Percentiles rank a stretch among this genome's conserved stretches.
These are phyloP conservation scores for Cordyceps cicadae DNA, from an alignment of 2,329 filamentous ascomycete genomes.

Conservation along the genomic window DNA sequence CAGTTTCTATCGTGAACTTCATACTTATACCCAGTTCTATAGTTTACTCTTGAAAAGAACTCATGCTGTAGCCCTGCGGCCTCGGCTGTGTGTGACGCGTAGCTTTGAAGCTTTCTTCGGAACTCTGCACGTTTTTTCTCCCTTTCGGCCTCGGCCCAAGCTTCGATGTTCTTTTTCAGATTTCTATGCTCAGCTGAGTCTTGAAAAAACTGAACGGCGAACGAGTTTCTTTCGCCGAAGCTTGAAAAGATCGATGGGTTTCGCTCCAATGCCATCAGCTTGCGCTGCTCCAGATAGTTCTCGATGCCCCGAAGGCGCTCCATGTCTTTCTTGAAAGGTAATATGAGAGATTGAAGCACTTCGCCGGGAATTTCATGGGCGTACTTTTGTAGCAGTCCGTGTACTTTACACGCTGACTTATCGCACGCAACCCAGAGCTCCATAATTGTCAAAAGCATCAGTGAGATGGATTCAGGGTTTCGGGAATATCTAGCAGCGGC, in stretches of 20 bases:
- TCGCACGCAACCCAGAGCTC: slow-evolving; percentile 54
- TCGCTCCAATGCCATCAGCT: not conserved
- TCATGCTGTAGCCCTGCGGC: not conserved
- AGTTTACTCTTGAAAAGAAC: not conserved
- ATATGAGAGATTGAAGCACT: slow-evolving; percentile 34
- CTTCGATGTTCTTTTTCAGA: not conserved
- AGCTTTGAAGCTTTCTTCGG: no score
- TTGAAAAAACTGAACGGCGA: not conserved
- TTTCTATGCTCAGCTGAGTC: not conserved
- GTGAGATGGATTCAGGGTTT: slow-evolving; percentile 38
- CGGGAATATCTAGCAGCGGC: slow-evolving; percentile 25
- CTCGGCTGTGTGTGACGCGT: not conserved
- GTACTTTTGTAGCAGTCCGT: slow-evolving; percentile 38
- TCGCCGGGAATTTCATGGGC: slow-evolving; percentile 31
- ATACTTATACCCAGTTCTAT: not conserved
- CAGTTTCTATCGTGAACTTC: not conserved
- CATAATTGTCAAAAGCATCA: slow-evolving; percentile 46
- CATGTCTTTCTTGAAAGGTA: slow-evolving; percentile 38
- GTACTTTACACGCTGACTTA: slow-evolving; percentile 29
- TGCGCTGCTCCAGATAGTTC: slow-evolving; percentile 29
- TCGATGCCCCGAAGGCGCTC: slow-evolving; percentile 36
- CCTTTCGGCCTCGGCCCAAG: not conserved
- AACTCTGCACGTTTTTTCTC: not conserved
- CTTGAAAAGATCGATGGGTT: not conserved
- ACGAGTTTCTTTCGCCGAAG: not conserved